phyloP scores from a whole-genome alignment of 768 basidiomycete species.

The Rhodotorula paludigena region DNA sequence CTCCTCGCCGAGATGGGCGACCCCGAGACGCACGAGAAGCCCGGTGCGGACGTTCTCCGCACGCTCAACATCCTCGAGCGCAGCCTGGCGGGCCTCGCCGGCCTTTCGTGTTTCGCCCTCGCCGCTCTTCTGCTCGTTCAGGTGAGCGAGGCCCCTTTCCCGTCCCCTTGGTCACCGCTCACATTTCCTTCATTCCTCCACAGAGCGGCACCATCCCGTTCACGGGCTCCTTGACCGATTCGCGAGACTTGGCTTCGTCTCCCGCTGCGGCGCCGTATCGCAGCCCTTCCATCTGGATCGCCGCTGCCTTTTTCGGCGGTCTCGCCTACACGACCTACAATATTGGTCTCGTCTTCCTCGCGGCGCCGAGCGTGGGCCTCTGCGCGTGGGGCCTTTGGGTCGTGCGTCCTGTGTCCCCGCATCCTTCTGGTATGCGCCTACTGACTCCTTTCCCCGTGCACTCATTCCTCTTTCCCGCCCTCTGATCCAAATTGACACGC shows the following conservation, averaged over 20 bases:
- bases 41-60: constrained; percentile 11
- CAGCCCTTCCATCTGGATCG: constrained; percentile 13
- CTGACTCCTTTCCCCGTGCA: no score
- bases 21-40: constrained; percentile 6
- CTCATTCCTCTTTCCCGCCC: no score
- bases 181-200: not conserved
- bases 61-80: constrained; percentile 27
- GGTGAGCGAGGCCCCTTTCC: not conserved
- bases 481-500: no score
- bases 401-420: no score
- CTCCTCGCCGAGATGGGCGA: constrained; percentile 24
- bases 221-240: no score
- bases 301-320: constrained; percentile 14
- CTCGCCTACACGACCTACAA: constrained; percentile 18
- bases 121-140: constrained; percentile 21
- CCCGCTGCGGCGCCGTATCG: constrained; percentile 21
- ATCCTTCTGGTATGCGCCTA: no score
- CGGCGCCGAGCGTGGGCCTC: constrained; percentile 3
- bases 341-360: constrained; percentile 8
- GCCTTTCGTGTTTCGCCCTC: constrained; percentile 11
- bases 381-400: constrained; percentile 19
- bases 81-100: constrained; percentile 18
- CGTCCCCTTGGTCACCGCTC: not conserved
- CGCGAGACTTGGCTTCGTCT: not conserved
- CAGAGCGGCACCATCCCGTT: constrained; percentile 32